Conservation (phyloP, 257 asterid genomes). For the Cruciata laevipes region DNA sequence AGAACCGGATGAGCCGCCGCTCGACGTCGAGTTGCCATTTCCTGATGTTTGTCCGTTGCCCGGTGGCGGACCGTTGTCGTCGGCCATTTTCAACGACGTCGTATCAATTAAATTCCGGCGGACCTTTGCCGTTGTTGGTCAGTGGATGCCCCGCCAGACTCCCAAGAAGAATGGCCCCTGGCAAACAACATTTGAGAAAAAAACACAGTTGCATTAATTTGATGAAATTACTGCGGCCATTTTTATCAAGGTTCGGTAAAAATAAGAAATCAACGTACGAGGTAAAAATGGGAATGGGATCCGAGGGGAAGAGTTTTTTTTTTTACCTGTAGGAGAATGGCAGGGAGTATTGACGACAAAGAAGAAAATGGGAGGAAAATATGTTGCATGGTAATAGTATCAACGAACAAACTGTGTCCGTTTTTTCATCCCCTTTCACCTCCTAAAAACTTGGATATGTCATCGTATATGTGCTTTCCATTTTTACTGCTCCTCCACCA, state of each 20-base stretch:
- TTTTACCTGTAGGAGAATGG: constrained; percentile 65
- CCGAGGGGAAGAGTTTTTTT: background rate
- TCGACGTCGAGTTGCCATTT: background rate
- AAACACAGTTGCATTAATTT: background rate
- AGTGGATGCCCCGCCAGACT: constrained; percentile 46
- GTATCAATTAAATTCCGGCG: background rate
- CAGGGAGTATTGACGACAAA: constrained; percentile 37
- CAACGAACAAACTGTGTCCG: constrained; percentile 7
- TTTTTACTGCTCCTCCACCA: background rate
- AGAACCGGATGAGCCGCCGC: background rate
- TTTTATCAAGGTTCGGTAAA: no score
- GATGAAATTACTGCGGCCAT: background rate
- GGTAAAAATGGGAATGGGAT: constrained; percentile 7
- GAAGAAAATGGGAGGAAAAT: constrained; percentile 25
- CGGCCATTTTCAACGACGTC: constrained; percentile 20
- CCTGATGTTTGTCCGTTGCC: background rate
- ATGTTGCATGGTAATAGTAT: constrained; percentile 31
- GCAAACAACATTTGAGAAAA: background rate
- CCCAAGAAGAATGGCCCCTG: constrained; percentile 40
- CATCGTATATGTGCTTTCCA: background rate
- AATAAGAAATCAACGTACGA: background rate
- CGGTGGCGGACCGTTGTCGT: constrained; percentile 25
- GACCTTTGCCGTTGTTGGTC: background rate
- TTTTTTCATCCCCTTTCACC: constrained; percentile 24
- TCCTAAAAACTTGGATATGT: constrained; percentile 26